Base-by-base conservation (phyloP, 2,329 filamentous ascomycete genomes). In the Aspergillus oerlinghausenensis region DNA sequence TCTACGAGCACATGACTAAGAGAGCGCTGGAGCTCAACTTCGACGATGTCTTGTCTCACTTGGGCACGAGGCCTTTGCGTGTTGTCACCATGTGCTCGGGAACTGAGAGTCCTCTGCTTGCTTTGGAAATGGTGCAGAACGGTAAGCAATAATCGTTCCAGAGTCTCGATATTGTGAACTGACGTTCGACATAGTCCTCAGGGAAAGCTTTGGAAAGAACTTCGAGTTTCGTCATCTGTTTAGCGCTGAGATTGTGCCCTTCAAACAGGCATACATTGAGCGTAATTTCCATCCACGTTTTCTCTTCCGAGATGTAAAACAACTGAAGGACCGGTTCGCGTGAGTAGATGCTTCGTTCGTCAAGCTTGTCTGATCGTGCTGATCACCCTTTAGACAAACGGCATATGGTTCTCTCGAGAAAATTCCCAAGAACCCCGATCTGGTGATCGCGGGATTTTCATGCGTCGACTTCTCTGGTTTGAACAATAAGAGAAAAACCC, bases 71-170 rank as follows among this genome's bases (percentile, higher is more conserved):
- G 55, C 75, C 51, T 69, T 75, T 88, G 26, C 73, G 79, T 8
- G 76, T 92, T 26, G 88, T 81, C 0, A 93, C 89, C 0, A 84
- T 92, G 77, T 92, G 88, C 67, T 92, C 88, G 1, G 89, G 89
- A 0, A 92, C 89, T 0, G 89, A 93, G 63, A 84, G 85, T 4
- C 89, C 89, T 0, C 73, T 93, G 1, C 76, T 92, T 1, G 86
- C 86, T 0, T 67, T 91, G 14, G 74, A 84, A 14, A 75, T 86
- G 68, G 72, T 90, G 49, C 70, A 74, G 42, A 75, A 82, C 17
- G 74, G 80, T 72, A 68, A 69, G 65, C 67, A 3, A 35, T 42
- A 19, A 11, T 11, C 10, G 9, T 29, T 21, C 21, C 11, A 17
- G 17, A 11, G 35, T 11, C 26, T 19, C 19, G 4, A 10, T 11